Evolutionary conservation across 495 filamentous ascomycete genomes (phyloP), one percentile per base, ranked within the genome.

Genomic region (Talaromyces adpressus): DNA sequence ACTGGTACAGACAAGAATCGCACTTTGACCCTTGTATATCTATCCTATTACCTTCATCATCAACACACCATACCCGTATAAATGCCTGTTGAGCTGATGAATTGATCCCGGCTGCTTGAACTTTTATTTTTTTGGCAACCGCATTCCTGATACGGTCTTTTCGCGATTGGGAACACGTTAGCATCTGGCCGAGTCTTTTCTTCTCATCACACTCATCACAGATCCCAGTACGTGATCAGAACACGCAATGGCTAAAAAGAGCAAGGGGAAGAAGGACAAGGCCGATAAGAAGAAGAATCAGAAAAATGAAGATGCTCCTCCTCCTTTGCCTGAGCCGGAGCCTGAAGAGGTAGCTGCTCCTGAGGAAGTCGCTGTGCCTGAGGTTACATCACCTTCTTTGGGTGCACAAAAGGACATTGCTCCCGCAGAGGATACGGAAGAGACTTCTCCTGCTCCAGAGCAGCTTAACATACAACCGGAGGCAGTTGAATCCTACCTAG

Each of bases 151-250:
- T 18, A 49, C 29, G n/a, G 16, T 9, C 4, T 27, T 34, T 39
- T 9, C 4, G 18, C 58, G 32, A 77, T 74, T 80, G 75, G 77
- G 71, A 74, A 78, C 77, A 78, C 78, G 77, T 80, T 63, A 59
- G 20, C 57, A 64, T 61, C 63, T 65, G 62, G 57, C 64, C 64
- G 65, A 63, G 34, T 62, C 59, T 61, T 27, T 53, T 41, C 18
- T 22, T 51, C 60, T 34, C 41, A 9, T 49, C 60, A 51, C 39
- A 60, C 36, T 45, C 58, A 36, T 58, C 27, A 39, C 36, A 22
- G 36, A 25, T 49, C 58, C n/a, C 34, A 12, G 72, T 71, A 71
- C 75, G 75, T 76, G 69, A 69, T 63, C 65, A 67, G 51, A 59
- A 61, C 69, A 56, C 52, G 11, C 12, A 56, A 69, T 64, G 22